Base-by-base conservation (phyloP, 257 asterid species). In the Solanum lignicaule region DNA sequence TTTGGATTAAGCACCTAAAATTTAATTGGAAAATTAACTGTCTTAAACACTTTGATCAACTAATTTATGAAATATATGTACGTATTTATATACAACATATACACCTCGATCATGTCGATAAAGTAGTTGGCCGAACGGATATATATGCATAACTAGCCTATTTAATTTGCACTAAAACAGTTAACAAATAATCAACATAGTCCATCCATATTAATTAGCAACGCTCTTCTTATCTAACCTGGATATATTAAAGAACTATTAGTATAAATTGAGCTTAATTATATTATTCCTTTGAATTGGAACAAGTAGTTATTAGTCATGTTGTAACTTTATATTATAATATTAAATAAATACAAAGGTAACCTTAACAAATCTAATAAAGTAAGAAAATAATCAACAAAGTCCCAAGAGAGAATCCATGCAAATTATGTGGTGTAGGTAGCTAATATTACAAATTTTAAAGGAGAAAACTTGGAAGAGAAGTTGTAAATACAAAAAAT, bases 391-490 rank as follows among this genome's bases (percentile, higher is more conserved):
- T 29, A 82, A 82, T 82, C 69, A 29, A 65, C 27, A 82, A 69
- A 82, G 55, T 48, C 20, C 43, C 41, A 9, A 48, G 21, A 48
- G 29, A 82, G 69, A 48, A 48, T 82, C 86, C 86, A 82, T 82
- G 87, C 83, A 46, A 46, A 72, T 72, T 72, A 74, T 21, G 55
- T 36, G 52, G 32, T 18, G 31, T 76, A 39, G 32, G 86, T n/a
- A 33, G 82, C 32, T 79, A 14, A 85, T 88, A 90, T 90, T 90
- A 89, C 38, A 88, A 71, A 43, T 85, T 20, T 73, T 71, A 23
- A 31, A 48, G 69, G 62, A 43, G 46, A 84, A 90, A 87, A 81
- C 87, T 85, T 89, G 89, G 88, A 86, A 86, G 39, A 68, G 78
- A 90, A 83, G 76, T 73, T 41, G 86, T 15, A 82, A 23, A 32